Conservation (phyloP, 2,329 filamentous ascomycete species). For the Diplodia intermedia region DNA sequence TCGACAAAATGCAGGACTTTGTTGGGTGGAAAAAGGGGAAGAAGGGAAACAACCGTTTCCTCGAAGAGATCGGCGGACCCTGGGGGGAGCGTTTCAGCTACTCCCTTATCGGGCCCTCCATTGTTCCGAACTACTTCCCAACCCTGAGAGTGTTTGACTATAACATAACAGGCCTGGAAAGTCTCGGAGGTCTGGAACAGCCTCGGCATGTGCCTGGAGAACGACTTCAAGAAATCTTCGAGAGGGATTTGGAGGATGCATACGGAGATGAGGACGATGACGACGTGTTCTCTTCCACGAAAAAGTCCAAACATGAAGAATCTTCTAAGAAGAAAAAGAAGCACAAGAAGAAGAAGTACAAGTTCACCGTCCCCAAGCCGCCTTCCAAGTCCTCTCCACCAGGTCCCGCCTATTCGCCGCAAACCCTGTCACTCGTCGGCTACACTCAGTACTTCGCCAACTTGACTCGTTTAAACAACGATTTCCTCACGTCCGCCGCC, state of each 20-base stretch:
- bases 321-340: constrained; percentile 54
- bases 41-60: constrained; percentile 62
- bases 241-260: constrained; percentile 37
- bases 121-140: constrained; percentile 93
- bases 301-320: constrained; percentile 55
- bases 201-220: constrained; percentile 44
- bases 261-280: constrained; percentile 49
- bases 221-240: constrained; percentile 35
- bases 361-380: constrained; percentile 66
- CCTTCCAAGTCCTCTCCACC: constrained; percentile 76
- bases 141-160: constrained; percentile 92
- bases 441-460: constrained; percentile 96
- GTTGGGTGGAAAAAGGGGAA: constrained; percentile 39
- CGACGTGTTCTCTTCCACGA: constrained; percentile 33
- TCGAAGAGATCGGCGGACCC: constrained; percentile 75
- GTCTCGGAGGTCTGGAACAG: constrained; percentile 9
- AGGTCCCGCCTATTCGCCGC: constrained; percentile 88
- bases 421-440: constrained; percentile 77
- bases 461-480: constrained; percentile 86
- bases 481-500: constrained; percentile 51
- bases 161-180: constrained; percentile 80
- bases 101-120: constrained; percentile 80
- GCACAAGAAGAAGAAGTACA: constrained; percentile 49
- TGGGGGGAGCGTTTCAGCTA: constrained; percentile 87
- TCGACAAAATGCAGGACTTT: constrained; percentile 32